Evolutionary conservation across 768 basidiomycete genomes (phyloP), one percentile per base, ranked within the genome.

Genomic region (Mycena haematopus): DNA sequence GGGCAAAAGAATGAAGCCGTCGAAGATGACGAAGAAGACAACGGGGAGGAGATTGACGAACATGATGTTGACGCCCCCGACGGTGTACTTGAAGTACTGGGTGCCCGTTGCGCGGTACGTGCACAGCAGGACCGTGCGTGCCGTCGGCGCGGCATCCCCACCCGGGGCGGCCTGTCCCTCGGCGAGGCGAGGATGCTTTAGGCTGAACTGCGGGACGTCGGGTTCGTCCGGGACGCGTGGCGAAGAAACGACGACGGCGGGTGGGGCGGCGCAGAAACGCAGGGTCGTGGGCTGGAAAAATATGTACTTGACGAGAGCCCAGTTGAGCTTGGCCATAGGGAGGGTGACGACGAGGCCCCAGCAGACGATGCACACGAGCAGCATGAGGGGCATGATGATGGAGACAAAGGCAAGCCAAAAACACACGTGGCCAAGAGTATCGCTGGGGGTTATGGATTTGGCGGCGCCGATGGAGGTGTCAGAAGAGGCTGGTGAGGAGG

Each of bases 21-120:
- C 95, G 66, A 98, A 87, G 71, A 99, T 96, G 74, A 92, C 95
- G 78, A 99, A 94, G 78, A 97, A 95, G 13, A 99, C 95, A 58
- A 98, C 76, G 2, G 95, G 91, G 35, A 99, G 72, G 62, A 99
- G 89, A 76, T 99, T 97, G 78, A 99, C 86, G 76, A 99, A 99
- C 62, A 99, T 77, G 74, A 99, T 98, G 82, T 99, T 99, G 67
- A 99, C 96, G 19, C 97, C 97, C 21, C 97, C 95, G 52, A 99
- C 85, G 6, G 97, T 99, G 74, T 99, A 99, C 82, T 99, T 99
- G 90, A 93, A 98, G 78, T 97, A 99, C 74, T 96, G 84, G 70
- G 86, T 79, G 2, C 96, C 97, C 55, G 89, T 82, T 1, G 97
- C 97, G 24, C 88, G 88, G 74, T 99, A 99, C 5, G 91, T 96